Percentiles rank a stretch among this genome's conserved stretches.
Evolutionary conservation across 495 filamentous ascomycete genomes (phyloP).

Genomic region (Penicillium herquei): DNA sequence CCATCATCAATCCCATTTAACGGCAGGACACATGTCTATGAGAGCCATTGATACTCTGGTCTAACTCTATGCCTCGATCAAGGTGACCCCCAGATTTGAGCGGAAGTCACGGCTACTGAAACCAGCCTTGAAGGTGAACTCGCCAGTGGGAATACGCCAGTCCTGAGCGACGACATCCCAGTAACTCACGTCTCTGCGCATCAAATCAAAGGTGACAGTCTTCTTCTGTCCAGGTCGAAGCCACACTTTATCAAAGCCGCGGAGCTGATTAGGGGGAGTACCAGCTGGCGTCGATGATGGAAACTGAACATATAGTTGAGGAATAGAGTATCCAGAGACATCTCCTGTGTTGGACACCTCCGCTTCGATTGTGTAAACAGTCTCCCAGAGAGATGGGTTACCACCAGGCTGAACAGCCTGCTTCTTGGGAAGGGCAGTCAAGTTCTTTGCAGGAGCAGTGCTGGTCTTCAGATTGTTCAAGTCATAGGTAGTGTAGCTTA

Average conservation of each 20-base stretch:
- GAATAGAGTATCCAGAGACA: constrained; percentile 51
- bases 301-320: constrained; percentile 61
- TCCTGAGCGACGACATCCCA: constrained; percentile 60
- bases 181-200: constrained; percentile 59
- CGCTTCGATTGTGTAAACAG: constrained; percentile 49
- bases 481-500: constrained; percentile 64
- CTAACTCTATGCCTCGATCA: constrained; percentile 3
- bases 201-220: constrained; percentile 52
- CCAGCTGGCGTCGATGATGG: constrained; percentile 2
- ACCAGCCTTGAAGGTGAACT: constrained; percentile 23
- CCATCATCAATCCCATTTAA: too few relatives aligned
- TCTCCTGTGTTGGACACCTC: constrained; percentile 57
- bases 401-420: constrained; percentile 32
- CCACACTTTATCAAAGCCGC: constrained; percentile 60
- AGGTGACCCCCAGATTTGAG: not conserved
- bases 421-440: constrained; percentile 7
- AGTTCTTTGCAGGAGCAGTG: not conserved
- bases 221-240: constrained; percentile 39
- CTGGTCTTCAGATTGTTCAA: constrained; percentile 41
- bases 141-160: constrained; percentile 41
- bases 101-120: constrained; percentile 18
- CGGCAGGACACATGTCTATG: too few relatives aligned
- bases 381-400: constrained; percentile 57
- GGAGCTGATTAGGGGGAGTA: constrained; percentile 29
- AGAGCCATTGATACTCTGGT: not conserved